phyloP scores from a whole-genome alignment of 2,329 filamentous ascomycete genomes.

The Chrysoporthe cubensis region DNA sequence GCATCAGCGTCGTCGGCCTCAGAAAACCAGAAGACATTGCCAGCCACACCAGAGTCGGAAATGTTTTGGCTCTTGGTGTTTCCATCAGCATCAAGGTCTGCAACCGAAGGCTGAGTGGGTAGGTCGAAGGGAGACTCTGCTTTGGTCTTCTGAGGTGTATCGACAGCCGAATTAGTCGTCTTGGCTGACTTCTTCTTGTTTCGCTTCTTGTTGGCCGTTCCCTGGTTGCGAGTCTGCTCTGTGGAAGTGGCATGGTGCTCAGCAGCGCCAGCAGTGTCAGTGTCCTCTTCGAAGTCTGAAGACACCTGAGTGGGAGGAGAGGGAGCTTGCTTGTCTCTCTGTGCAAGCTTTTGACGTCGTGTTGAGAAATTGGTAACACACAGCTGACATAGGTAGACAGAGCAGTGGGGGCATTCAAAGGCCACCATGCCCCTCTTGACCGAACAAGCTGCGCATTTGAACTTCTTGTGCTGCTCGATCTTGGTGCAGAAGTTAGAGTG shows the following conservation, averaged over 20 bases:
- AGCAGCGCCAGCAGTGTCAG: neutral
- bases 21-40: neutral
- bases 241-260: neutral
- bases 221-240: neutral
- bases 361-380: slow-evolving; percentile 32
- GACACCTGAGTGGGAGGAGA: neutral
- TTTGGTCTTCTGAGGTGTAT: neutral
- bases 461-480: slow-evolving; percentile 31
- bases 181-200: slow-evolving; percentile 5
- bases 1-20: neutral
- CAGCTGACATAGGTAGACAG: slow-evolving; percentile 32
- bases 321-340: neutral
- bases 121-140: neutral
- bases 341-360: slow-evolving; percentile 24
- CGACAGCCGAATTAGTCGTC: neutral
- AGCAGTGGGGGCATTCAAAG: slow-evolving; percentile 35
- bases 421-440: slow-evolving; percentile 33
- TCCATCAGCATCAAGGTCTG: neutral
- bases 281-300: neutral
- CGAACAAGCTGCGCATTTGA: slow-evolving; percentile 33
- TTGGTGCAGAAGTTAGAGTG: slow-evolving; percentile 34
- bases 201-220: neutral
- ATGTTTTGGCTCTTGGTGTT: neutral
- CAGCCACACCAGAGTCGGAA: neutral
- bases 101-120: neutral